These are phyloP conservation scores for Strobilomyces confusus DNA, from an alignment of 768 basidiomycete species.

Conservation along the genomic window DNA sequence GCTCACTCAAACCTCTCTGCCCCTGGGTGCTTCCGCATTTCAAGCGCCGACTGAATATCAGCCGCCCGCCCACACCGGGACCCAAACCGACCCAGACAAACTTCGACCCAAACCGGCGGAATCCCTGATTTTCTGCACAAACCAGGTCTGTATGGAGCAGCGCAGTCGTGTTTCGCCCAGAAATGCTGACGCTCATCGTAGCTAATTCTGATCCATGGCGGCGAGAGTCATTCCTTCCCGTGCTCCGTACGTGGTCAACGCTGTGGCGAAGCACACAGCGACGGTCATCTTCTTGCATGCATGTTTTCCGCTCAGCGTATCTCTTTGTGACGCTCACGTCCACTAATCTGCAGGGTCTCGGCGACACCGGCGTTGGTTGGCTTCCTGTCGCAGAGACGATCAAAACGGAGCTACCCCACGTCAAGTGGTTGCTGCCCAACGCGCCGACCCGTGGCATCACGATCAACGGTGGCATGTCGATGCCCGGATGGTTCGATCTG, in stretches of 20 bases:
- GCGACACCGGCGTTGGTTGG: conserved; percentile 75
- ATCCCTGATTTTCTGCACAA: too few species aligned
- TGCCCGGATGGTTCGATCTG: conserved; percentile 86
- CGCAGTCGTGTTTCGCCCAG: too few species aligned
- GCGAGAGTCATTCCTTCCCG: too few species aligned
- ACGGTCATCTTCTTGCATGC: conserved; percentile 92
- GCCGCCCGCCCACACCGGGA: too few species aligned
- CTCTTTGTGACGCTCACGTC: conserved; percentile 1
- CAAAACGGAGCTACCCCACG: conserved; percentile 54
- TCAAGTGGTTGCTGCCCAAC: conserved; percentile 76
- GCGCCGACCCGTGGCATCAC: conserved; percentile 51
- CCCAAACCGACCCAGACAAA: too few species aligned
- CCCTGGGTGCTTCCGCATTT: too few species aligned
- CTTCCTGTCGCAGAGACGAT: conserved; percentile 71
- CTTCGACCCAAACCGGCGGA: too few species aligned
- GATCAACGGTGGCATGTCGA: conserved; percentile 61
- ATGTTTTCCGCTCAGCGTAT: conserved; percentile 23
- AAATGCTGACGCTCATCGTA: too few species aligned
- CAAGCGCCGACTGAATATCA: too few species aligned
- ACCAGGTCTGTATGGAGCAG: too few species aligned
- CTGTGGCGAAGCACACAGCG: conserved; percentile 60
- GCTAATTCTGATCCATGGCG: neutral
- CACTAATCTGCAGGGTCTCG: conserved; percentile 53
- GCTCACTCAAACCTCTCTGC: too few species aligned
- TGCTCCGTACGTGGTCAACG: neutral